Conservation (phyloP, 306 rosid species). For the Quercus rubra region DNA sequence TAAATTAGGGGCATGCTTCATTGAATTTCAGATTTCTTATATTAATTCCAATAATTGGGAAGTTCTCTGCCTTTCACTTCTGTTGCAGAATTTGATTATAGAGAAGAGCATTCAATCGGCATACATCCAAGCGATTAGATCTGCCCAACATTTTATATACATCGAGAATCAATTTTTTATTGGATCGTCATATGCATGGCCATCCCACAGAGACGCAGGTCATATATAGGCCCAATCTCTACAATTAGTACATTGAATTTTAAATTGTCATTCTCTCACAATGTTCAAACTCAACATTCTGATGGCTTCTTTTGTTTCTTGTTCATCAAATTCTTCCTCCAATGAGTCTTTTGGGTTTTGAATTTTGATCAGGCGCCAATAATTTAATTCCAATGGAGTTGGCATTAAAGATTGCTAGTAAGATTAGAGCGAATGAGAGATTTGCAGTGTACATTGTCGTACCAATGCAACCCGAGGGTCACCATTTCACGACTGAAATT, state of each 20-base stretch:
- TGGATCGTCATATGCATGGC: conserved; percentile 95
- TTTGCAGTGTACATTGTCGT: conserved; percentile 80
- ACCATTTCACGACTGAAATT: conserved; percentile 78
- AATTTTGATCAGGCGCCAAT: conserved; percentile 67
- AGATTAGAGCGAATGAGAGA: conserved; percentile 75
- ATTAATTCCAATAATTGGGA: neutral
- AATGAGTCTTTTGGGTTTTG: neutral
- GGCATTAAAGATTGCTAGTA: conserved; percentile 86
- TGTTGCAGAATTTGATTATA: conserved; percentile 78
- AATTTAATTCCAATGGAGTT: conserved; percentile 88
- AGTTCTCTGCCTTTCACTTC: conserved; percentile 9
- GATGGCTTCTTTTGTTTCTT: neutral
- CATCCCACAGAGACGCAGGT: conserved; percentile 89
- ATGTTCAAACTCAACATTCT: neutral
- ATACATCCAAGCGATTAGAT: conserved; percentile 83
- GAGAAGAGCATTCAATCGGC: conserved; percentile 95
- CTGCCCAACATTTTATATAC: conserved; percentile 88
- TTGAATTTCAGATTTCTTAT: neutral
- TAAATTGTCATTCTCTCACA: too few relatives aligned
- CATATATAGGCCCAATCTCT: conserved; percentile 12
- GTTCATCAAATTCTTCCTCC: neutral
- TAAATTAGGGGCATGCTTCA: neutral
- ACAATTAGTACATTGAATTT: conserved; percentile 14
- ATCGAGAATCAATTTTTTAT: conserved; percentile 94
- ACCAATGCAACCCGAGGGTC: conserved; percentile 97